These are phyloP conservation scores for Leccinum longicurvipes DNA, from an alignment of 768 basidiomycete genomes.

Conservation along the genomic window DNA sequence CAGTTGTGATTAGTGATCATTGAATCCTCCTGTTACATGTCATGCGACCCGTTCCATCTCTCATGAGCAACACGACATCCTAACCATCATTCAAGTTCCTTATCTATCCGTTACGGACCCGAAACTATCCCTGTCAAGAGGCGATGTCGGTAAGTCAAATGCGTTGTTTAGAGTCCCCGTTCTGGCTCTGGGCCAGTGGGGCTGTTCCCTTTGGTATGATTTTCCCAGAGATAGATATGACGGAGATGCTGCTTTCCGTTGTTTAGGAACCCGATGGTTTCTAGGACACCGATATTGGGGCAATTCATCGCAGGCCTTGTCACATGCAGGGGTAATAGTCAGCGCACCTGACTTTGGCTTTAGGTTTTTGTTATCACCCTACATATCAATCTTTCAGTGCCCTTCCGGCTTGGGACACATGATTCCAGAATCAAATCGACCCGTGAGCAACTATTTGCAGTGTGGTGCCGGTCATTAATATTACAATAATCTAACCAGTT, in stretches of 20 bases:
- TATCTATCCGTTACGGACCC: constrained; percentile 1
- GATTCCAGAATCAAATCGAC: not conserved
- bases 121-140: not conserved
- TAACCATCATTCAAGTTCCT: not conserved
- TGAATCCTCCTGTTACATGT: not conserved
- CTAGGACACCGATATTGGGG: not conserved
- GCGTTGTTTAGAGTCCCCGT: not conserved
- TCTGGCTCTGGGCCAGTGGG: not conserved
- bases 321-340: not conserved
- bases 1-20: not conserved
- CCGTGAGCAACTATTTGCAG: not conserved
- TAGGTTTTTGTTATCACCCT: not conserved
- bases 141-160: not conserved
- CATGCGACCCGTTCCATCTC: not conserved
- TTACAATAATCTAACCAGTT: not conserved
- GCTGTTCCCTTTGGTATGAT: not conserved
- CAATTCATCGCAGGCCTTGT: not conserved
- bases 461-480: not conserved
- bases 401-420: not conserved
- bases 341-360: not conserved
- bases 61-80: constrained; percentile 1
- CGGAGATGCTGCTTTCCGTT: not conserved
- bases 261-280: not conserved
- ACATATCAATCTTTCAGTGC: not conserved
- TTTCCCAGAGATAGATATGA: not conserved